Conservation (phyloP, 495 filamentous ascomycete species). For the Penicillium fimorum region DNA sequence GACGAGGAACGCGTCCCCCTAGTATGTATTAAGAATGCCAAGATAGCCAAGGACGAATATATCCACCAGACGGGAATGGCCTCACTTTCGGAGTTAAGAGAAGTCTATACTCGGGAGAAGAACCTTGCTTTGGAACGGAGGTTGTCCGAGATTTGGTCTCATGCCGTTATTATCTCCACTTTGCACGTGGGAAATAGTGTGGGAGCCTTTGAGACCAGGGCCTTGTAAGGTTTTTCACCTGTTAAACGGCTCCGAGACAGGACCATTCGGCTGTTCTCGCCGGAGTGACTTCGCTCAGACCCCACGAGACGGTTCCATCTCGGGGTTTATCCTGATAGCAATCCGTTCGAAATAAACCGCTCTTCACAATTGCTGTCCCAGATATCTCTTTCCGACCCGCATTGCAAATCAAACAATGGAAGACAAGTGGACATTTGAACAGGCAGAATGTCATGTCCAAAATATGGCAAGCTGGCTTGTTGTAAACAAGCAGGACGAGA, state of each 20-base stretch:
- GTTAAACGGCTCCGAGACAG: neutral
- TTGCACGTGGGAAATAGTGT: neutral
- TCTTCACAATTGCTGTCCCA: neutral
- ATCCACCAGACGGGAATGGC: constrained; percentile 2
- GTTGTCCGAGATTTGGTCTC: too few relatives aligned
- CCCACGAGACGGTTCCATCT: neutral
- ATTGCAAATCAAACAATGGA: constrained; percentile 1
- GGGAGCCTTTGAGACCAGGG: neutral
- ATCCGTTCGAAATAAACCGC: neutral
- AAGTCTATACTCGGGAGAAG: too few relatives aligned
- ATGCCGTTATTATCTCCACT: neutral
- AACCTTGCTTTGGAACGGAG: too few relatives aligned
- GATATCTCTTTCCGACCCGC: neutral
- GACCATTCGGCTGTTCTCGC: neutral
- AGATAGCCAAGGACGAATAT: constrained; percentile 9
- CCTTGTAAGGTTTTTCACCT: neutral
- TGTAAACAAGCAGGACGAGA: constrained; percentile 3
- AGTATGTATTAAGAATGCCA: constrained; percentile 4
- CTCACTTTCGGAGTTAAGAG: constrained; percentile 1
- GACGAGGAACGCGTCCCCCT: constrained; percentile 1
- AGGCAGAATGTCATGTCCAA: neutral
- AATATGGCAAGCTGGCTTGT: constrained; percentile 21
- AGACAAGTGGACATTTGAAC: constrained; percentile 6
- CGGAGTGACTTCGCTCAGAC: neutral
- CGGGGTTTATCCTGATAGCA: neutral